Percentiles rank a stretch among this genome's conserved stretches.
Conservation (phyloP, 1,139 yeast genomes). For the Yamadazyma epiphylla region DNA sequence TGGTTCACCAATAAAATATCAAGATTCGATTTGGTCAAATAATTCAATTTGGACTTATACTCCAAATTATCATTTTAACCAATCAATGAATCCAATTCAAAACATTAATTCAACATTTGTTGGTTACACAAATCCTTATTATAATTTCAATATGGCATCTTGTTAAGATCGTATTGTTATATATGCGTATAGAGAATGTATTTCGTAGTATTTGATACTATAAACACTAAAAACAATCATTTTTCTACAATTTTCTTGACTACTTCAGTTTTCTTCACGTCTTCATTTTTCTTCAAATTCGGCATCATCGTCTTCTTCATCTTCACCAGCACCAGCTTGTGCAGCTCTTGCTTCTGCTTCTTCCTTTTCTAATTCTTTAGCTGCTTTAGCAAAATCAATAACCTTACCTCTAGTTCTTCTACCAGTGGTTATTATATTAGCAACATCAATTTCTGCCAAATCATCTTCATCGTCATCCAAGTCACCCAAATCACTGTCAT, state of each 20-base stretch:
- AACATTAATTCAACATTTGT: constrained; percentile 21
- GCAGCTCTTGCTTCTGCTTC: constrained; percentile 40
- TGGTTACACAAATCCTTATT: constrained; percentile 40
- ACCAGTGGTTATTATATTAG: constrained; percentile 80
- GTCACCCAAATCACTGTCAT: constrained; percentile 46
- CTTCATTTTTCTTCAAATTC: constrained; percentile 20
- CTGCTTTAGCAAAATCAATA: constrained; percentile 84
- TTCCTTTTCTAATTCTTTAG: constrained; percentile 61
- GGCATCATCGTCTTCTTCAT: constrained; percentile 48
- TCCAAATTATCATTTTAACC: constrained; percentile 16
- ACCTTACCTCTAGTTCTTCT: constrained; percentile 90
- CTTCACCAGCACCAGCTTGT: constrained; percentile 45
- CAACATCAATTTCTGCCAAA: constrained; percentile 74
- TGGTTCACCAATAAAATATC: constrained; percentile 20
- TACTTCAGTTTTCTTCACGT: too few relatives aligned
- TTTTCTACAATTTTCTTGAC: too few relatives aligned
- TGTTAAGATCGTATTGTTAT: too few relatives aligned
- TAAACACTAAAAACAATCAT: too few relatives aligned
- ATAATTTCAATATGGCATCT: constrained; percentile 31
- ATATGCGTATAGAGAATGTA: too few relatives aligned
- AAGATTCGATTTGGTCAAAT: constrained; percentile 23
- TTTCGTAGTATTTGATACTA: too few relatives aligned
- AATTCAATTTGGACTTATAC: constrained; percentile 23
- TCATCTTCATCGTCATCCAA: constrained; percentile 76
- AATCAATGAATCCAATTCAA: constrained; percentile 12